Evolutionary conservation across 345 rosid genomes (phyloP).

Genomic region (Tarenaya hassleriana): DNA sequence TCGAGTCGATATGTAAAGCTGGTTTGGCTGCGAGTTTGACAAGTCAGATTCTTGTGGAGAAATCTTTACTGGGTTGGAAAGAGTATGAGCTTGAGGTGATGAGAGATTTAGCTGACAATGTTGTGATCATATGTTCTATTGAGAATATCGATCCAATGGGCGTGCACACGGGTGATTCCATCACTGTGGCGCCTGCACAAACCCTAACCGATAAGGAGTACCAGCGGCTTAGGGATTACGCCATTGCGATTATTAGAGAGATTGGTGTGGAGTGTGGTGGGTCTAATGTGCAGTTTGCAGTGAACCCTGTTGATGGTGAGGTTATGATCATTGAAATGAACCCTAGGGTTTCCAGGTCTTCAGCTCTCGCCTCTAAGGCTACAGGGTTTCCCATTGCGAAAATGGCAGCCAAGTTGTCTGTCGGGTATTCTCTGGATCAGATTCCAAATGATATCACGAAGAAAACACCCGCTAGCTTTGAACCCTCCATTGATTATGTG

Average conservation of each 20-base stretch:
- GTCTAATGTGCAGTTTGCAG: slow-evolving; percentile 95
- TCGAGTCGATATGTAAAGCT: slow-evolving; percentile 71
- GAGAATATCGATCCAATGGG: slow-evolving; percentile 99
- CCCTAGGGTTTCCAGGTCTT: slow-evolving; percentile 93
- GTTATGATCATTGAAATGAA: slow-evolving; percentile 99
- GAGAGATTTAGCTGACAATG: slow-evolving; percentile 97
- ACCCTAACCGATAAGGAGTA: slow-evolving; percentile 92
- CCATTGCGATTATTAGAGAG: slow-evolving; percentile 84
- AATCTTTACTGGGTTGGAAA: slow-evolving; percentile 92
- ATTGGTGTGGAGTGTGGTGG: slow-evolving; percentile 99
- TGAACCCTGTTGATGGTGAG: slow-evolving; percentile 92
- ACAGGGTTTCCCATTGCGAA: slow-evolving; percentile 98
- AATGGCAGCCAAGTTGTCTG: slow-evolving; percentile 96
- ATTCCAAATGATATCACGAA: slow-evolving; percentile 96
- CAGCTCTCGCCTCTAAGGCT: slow-evolving; percentile 97
- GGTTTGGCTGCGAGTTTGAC: slow-evolving; percentile 89
- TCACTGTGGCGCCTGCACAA: slow-evolving; percentile 98
- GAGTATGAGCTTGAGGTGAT: slow-evolving; percentile 97
- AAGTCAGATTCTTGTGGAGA: slow-evolving; percentile 89
- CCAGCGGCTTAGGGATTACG: slow-evolving; percentile 87
- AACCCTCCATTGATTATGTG: slow-evolving; percentile 97
- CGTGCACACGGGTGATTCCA: slow-evolving; percentile 95
- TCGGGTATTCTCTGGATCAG: slow-evolving; percentile 89
- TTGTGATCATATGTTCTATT: slow-evolving; percentile 89
- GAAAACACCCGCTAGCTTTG: slow-evolving; percentile 98